phyloP scores from a whole-genome alignment of 169 alveolate genomes.

The Eimeria zaria region DNA sequence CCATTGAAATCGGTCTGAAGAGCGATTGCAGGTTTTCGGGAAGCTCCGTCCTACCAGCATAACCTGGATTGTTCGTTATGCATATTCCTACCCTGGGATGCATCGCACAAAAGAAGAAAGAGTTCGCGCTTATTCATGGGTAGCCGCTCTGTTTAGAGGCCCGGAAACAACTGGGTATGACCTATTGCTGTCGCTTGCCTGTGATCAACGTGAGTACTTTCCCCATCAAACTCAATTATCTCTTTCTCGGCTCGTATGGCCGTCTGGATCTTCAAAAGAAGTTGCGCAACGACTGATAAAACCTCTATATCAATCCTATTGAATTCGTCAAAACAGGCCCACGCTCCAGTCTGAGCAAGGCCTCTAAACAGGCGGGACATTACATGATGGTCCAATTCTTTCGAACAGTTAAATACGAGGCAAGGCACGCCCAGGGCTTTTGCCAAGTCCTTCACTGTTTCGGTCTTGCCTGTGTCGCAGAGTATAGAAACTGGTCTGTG shows the following conservation, averaged over 20 bases:
- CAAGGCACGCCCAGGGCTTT: conserved; percentile 96
- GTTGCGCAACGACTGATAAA: conserved; percentile 97
- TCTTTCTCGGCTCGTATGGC: conserved; percentile 92
- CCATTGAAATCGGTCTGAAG: conserved; percentile 99
- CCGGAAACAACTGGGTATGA: neutral
- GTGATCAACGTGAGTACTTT: conserved; percentile 1
- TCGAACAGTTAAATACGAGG: conserved; percentile 98
- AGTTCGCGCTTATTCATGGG: conserved; percentile 86
- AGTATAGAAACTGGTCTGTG: neutral
- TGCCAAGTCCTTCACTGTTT: conserved; percentile 98
- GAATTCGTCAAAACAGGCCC: conserved; percentile 99
- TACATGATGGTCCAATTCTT: conserved; percentile 94
- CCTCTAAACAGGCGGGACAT: conserved; percentile 98
- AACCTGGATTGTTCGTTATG: conserved; percentile 98
- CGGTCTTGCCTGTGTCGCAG: conserved; percentile 97
- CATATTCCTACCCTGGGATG: conserved; percentile 91
- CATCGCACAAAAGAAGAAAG: conserved; percentile 94
- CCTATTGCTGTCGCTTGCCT: conserved; percentile 15
- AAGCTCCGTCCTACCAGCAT: conserved; percentile 98
- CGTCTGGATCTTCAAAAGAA: conserved; percentile 96
- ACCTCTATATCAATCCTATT: conserved; percentile 98
- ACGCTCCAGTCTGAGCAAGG: conserved; percentile 98
- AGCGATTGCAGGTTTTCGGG: conserved; percentile 98
- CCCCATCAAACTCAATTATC: conserved; percentile 90
- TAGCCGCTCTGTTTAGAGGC: neutral